These are phyloP conservation scores for Tricladium varicosporioides DNA, from an alignment of 2,329 filamentous ascomycete genomes.

Conservation along the genomic window DNA sequence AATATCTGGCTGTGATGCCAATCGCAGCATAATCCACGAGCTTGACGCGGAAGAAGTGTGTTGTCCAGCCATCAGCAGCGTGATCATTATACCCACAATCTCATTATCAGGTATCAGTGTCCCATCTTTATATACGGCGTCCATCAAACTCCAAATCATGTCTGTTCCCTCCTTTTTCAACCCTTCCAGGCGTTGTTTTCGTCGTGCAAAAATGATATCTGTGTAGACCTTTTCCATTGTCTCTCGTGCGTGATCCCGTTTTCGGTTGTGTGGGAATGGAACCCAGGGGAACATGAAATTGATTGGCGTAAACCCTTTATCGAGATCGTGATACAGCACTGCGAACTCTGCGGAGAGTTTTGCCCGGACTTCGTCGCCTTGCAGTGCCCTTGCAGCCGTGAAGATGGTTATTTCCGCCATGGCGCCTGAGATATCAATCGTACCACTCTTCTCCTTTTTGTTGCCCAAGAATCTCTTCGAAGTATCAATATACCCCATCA, in stretches of 20 bases:
- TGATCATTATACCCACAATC: constrained; percentile 91
- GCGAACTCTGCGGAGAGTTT: constrained; percentile 78
- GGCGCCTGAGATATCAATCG: constrained; percentile 69
- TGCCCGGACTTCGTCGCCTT: constrained; percentile 76
- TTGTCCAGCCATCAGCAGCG: constrained; percentile 86
- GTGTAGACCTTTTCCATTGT: constrained; percentile 79
- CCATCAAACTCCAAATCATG: constrained; percentile 72
- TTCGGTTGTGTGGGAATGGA: constrained; percentile 78
- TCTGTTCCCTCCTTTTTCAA: constrained; percentile 50
- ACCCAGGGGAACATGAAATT: constrained; percentile 88
- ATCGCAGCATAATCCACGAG: constrained; percentile 77
- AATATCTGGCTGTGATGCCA: constrained; percentile 73
- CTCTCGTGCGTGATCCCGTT: constrained; percentile 71
- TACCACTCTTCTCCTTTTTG: no score
- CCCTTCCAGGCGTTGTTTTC: constrained; percentile 31
- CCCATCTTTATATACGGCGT: constrained; percentile 69
- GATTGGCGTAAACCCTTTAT: constrained; percentile 82
- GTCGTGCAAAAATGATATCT: constrained; percentile 71
- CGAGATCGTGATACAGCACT: constrained; percentile 78
- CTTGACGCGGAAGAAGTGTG: constrained; percentile 80
- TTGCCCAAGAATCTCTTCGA: no score
- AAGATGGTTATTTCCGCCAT: constrained; percentile 86
- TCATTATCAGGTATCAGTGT: constrained; percentile 72
- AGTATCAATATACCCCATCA: constrained; percentile 67
- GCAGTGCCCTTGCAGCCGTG: constrained; percentile 79